A percentile compares a stretch with the other conserved stretches of the same genome.
These are phyloP conservation scores for Leersia perrieri DNA, from an alignment of 176 grass and related monocot species.

Conservation along the genomic window DNA sequence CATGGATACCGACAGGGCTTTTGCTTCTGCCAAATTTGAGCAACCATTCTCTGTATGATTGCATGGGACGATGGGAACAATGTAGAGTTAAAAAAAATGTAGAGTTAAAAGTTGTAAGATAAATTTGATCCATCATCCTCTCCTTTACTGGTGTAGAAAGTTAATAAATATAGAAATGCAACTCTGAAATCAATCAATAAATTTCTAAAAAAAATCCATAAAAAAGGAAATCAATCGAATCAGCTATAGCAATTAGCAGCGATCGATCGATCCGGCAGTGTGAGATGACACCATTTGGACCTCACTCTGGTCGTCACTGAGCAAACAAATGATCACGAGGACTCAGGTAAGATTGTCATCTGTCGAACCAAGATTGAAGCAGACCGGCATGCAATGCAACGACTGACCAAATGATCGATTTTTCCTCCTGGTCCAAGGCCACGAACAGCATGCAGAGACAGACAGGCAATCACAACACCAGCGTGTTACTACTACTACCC, in stretches of 20 bases:
- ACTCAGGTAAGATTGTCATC: background rate
- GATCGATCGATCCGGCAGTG: background rate
- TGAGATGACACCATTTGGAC: background rate
- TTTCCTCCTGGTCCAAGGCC: background rate
- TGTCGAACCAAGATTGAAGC: constrained; percentile 10
- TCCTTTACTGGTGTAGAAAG: too few species aligned
- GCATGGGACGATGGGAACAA: too few species aligned
- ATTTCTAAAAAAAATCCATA: too few species aligned
- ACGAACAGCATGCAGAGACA: background rate
- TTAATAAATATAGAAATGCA: too few species aligned
- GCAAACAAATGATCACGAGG: background rate
- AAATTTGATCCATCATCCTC: too few species aligned
- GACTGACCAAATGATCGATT: background rate
- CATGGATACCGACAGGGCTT: background rate
- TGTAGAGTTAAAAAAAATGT: too few species aligned
- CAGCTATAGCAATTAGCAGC: too few species aligned
- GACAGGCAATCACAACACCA: too few species aligned
- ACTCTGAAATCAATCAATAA: background rate
- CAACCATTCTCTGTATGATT: background rate
- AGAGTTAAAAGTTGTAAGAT: too few species aligned
- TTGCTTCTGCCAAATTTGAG: background rate
- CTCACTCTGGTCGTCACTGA: background rate
- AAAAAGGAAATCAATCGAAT: background rate
- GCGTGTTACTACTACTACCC: too few species aligned
- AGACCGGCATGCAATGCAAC: background rate